Evolutionary conservation across 805 yeast species (phyloP).

Genomic region (Candida coleopterorum): DNA sequence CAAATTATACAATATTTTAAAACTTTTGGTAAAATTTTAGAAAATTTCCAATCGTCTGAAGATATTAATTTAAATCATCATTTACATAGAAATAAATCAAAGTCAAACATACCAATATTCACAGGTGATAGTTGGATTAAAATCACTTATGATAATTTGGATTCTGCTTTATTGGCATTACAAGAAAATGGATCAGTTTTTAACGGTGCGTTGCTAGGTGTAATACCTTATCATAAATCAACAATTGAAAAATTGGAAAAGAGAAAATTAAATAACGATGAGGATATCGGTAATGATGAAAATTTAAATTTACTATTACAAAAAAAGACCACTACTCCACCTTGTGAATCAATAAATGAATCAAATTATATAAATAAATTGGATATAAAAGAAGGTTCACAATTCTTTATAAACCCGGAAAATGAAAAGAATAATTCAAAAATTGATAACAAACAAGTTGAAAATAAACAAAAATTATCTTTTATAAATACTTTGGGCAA

Average conservation of each 20-base stretch:
- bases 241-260: constrained; percentile 57
- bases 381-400: constrained; percentile 38
- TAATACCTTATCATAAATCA: constrained; percentile 58
- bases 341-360: constrained; percentile 8
- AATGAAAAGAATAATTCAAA: constrained; percentile 10
- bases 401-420: constrained; percentile 26
- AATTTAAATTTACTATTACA: constrained; percentile 3
- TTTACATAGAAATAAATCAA: constrained; percentile 7
- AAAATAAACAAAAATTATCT: constrained; percentile 25
- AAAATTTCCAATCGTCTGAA: constrained; percentile 50
- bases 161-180: constrained; percentile 77
- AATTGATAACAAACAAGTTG: background rate
- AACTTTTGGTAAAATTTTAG: constrained; percentile 75
- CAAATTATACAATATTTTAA: constrained; percentile 67
- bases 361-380: constrained; percentile 17
- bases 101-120: constrained; percentile 54
- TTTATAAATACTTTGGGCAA: constrained; percentile 28
- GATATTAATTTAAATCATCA: background rate
- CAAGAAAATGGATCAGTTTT: constrained; percentile 75
- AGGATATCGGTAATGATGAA: constrained; percentile 47
- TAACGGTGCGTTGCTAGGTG: constrained; percentile 65
- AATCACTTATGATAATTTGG: constrained; percentile 70
- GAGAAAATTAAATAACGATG: constrained; percentile 36
- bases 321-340: background rate
- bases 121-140: constrained; percentile 92